Evolutionary conservation across 306 rosid genomes (phyloP), one percentile per base, ranked within the genome.

Genomic region (Canavalia gladiata): DNA sequence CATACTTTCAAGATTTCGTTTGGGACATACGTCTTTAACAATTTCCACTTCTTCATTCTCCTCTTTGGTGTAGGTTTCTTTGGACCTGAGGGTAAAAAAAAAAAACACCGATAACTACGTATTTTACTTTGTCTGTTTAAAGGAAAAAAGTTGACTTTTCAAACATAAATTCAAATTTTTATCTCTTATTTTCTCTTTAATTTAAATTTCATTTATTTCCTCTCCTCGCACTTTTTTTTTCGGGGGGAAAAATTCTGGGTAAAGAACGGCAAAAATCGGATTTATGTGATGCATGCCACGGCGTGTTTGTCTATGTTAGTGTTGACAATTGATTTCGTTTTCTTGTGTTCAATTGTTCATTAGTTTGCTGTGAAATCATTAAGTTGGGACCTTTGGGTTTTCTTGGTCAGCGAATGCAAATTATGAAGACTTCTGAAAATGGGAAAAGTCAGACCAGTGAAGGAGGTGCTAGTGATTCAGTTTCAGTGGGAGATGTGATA

Each of bases 401-500:
- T 72, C 63, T 68, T 54, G 65, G 49, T 3, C 49, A 13, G 65
- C 76, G 82, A 54, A 68, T 13, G 45, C 7, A 29, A 49, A 34
- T 9, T 8, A 83, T 87, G 89, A 51, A 47, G 60, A 50, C 68
- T 80, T 43, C 72, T 52, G 70, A 59, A 70, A 51, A 55, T 58
- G 82, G 66, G 34, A 75, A 58, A 52, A 46, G 54, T 63, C 62
- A 18, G 69, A 34, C 31, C 56, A 65, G 62, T 11, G 82, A 71
- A 80, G 81, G 55, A 81, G 72, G 34, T 35, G 71, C 75, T 33
- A 63, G 73, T 74, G 75, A 71, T 73, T 67, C 62, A 47, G 82
- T 87, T 55, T 81, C 77, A 46, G 51, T 70, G 74, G 93, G 89
- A 43, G 91, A 89, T 69, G 4, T 89, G 45, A 83, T 86, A 56